Percentiles rank a stretch among this genome's conserved stretches.
These are phyloP conservation scores for Trichaptum fuscoviolaceum DNA, from an alignment of 768 basidiomycete species.

Conservation along the genomic window DNA sequence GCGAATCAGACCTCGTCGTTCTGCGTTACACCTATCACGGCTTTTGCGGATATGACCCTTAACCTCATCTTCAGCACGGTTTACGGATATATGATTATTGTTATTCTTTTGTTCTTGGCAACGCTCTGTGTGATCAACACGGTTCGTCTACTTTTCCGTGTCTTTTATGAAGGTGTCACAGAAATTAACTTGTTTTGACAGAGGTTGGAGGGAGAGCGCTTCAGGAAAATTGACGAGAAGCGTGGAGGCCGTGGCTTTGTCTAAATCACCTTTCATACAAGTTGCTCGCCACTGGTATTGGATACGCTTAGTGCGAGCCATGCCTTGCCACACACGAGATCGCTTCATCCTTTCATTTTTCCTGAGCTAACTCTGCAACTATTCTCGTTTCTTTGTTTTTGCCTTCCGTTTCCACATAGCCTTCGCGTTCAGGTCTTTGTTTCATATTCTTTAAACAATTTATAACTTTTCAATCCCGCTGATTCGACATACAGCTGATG, in stretches of 20 bases:
- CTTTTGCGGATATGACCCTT: constrained; percentile 64
- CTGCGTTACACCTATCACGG: constrained; percentile 69
- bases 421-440: not conserved
- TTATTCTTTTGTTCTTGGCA: constrained; percentile 69
- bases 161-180: not conserved
- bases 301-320: not conserved
- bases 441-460: not conserved
- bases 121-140: constrained; percentile 84
- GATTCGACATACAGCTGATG: constrained; percentile 1
- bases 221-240: constrained; percentile 86
- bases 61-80: constrained; percentile 65
- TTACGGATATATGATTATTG: constrained; percentile 81
- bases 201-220: constrained; percentile 77
- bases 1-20: constrained; percentile 41
- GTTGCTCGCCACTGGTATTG: not conserved
- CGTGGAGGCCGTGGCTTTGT: constrained; percentile 85
- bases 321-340: not conserved
- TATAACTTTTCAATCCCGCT: not conserved
- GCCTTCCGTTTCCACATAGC: not conserved
- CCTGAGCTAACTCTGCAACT: not conserved
- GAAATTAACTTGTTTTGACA: constrained; percentile 23
- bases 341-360: not conserved
- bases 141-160: constrained; percentile 40
- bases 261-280: constrained; percentile 29
- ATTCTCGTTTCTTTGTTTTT: not conserved